These are phyloP conservation scores for Mycena galericulata DNA, from an alignment of 768 basidiomycete species.

Conservation along the genomic window DNA sequence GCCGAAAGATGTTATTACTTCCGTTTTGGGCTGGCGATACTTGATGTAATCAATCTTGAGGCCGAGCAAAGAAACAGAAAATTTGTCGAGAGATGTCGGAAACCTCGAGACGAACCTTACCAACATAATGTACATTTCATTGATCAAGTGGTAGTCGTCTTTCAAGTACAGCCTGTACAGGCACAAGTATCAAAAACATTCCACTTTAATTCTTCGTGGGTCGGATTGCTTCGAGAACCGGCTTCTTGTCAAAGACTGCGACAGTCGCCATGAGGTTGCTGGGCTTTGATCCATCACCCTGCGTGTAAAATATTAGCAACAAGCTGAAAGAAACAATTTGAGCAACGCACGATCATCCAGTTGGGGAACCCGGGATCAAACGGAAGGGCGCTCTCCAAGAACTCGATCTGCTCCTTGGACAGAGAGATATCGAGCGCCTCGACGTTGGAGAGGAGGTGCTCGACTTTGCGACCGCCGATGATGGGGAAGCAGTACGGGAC, in stretches of 20 bases:
- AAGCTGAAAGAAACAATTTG: neutral
- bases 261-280: neutral
- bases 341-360: conserved; percentile 9
- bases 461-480: conserved; percentile 57
- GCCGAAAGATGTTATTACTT: too few species aligned
- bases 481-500: conserved; percentile 41
- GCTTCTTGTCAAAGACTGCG: neutral
- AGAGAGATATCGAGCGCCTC: conserved; percentile 57
- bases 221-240: conserved; percentile 36
- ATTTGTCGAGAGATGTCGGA: too few species aligned
- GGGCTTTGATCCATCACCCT: neutral
- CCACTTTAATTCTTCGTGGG: conserved; percentile 12
- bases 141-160: too few species aligned
- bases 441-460: conserved; percentile 56
- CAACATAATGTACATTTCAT: too few species aligned
- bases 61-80: too few species aligned
- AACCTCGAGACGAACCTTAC: too few species aligned
- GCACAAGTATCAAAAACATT: too few species aligned
- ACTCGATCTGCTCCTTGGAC: conserved; percentile 50
- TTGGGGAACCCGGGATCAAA: conserved; percentile 28
- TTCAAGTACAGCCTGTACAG: too few species aligned
- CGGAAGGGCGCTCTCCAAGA: conserved; percentile 45
- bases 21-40: too few species aligned
- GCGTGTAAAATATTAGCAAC: neutral
- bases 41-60: too few species aligned